Evolutionary conservation across 2,329 filamentous ascomycete species (phyloP).

Genomic region (Calonectria pauciramosa): DNA sequence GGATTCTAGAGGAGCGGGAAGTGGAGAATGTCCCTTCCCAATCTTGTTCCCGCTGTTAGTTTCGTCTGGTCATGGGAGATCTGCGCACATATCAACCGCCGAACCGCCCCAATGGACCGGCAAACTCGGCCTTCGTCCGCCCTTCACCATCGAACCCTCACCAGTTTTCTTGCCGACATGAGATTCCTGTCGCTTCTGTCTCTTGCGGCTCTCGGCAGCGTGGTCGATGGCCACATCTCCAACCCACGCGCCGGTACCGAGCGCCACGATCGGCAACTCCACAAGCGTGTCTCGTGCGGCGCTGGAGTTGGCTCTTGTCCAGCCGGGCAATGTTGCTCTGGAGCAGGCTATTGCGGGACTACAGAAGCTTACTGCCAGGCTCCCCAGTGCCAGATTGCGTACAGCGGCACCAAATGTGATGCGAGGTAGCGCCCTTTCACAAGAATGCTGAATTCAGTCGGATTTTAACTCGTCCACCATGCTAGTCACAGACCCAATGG

Average conservation of each 20-base stretch:
- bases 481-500: neutral
- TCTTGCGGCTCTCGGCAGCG: neutral
- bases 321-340: conserved; percentile 50
- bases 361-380: conserved; percentile 49
- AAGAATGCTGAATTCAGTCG: neutral
- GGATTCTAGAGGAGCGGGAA: neutral
- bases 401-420: conserved; percentile 51
- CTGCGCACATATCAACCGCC: neutral
- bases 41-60: neutral
- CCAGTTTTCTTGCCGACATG: neutral
- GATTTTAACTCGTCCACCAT: neutral
- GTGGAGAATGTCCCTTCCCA: neutral
- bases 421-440: neutral
- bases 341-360: conserved; percentile 51
- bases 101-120: neutral
- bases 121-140: neutral
- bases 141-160: neutral
- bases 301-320: neutral
- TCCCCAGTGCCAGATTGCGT: conserved; percentile 53
- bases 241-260: neutral
- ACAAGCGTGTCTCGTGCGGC: neutral
- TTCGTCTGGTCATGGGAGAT: neutral
- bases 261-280: neutral
- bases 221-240: neutral
- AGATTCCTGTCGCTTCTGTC: neutral